phyloP scores from a whole-genome alignment of 768 basidiomycete species.

The Suillus fuscotomentosus region DNA sequence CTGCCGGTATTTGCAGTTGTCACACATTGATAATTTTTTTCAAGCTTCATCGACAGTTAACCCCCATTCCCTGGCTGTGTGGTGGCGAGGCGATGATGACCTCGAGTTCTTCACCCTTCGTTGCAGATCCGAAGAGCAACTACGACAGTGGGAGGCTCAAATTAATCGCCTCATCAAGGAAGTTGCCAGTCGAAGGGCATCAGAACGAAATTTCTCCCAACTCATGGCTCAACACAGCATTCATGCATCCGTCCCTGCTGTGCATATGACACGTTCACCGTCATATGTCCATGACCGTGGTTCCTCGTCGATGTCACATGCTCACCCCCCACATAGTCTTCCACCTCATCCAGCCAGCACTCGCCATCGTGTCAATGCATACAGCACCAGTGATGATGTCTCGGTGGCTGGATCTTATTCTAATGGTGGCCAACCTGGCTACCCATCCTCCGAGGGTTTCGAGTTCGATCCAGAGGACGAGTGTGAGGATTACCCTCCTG shows the following conservation, averaged over 20 bases:
- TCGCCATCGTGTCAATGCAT: slow-evolving; percentile 36
- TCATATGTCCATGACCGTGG: slow-evolving; percentile 37
- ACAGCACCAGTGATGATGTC: slow-evolving; percentile 35
- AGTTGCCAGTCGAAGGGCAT: slow-evolving; percentile 65
- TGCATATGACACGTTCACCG: slow-evolving; percentile 32
- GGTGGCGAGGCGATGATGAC: slow-evolving; percentile 94
- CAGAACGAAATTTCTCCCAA: slow-evolving; percentile 60
- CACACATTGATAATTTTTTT: slow-evolving; percentile 2
- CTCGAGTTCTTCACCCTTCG: slow-evolving; percentile 93
- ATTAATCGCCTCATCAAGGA: slow-evolving; percentile 87
- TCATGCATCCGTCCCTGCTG: slow-evolving; percentile 40
- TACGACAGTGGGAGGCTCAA: slow-evolving; percentile 88
- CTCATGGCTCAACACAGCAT: slow-evolving; percentile 38
- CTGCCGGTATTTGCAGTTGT: background rate
- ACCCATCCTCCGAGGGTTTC: slow-evolving; percentile 66
- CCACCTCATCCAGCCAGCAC: slow-evolving; percentile 33
- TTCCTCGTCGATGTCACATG: slow-evolving; percentile 33
- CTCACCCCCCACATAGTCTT: slow-evolving; percentile 29
- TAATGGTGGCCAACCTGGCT: slow-evolving; percentile 23
- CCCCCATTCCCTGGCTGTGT: slow-evolving; percentile 81
- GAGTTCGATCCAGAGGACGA: slow-evolving; percentile 75
- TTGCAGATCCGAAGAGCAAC: slow-evolving; percentile 89
- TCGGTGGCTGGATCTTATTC: slow-evolving; percentile 32
- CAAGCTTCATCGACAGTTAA: slow-evolving; percentile 50
- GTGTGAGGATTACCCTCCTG: slow-evolving; percentile 69